Conservation (phyloP, 495 filamentous ascomycete species). For the Tuber microsphaerosporum region DNA sequence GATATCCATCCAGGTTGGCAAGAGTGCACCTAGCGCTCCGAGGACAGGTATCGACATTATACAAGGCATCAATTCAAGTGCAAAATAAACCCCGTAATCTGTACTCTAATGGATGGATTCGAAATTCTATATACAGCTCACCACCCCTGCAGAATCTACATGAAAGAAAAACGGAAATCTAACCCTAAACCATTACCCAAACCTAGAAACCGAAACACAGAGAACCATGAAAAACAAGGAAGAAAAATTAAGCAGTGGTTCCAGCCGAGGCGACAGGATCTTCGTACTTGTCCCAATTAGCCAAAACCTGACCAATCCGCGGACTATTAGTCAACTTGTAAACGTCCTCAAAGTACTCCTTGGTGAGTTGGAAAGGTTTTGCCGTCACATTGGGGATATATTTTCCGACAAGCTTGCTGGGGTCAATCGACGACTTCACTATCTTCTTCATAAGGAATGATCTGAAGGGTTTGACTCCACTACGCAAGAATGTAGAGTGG, state of each 20-base stretch:
- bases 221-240: constrained; percentile 10
- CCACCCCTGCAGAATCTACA: constrained; percentile 4
- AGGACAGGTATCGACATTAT: background rate
- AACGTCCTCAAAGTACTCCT: constrained; percentile 99
- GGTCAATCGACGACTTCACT: constrained; percentile 95
- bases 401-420: constrained; percentile 90
- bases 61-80: background rate
- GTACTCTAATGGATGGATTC: background rate
- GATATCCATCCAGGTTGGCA: background rate
- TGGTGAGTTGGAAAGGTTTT: constrained; percentile 85
- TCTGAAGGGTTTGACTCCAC: constrained; percentile 96
- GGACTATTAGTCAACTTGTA: constrained; percentile 89
- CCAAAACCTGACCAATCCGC: constrained; percentile 79
- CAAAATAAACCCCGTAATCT: background rate
- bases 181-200: background rate
- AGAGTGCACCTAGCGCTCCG: no score
- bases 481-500: constrained; percentile 95
- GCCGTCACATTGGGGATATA: constrained; percentile 99
- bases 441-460: constrained; percentile 98
- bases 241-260: constrained; percentile 3
- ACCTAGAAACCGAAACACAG: constrained; percentile 5
- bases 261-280: constrained; percentile 33
- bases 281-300: constrained; percentile 69
- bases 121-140: background rate
- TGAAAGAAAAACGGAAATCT: background rate